Base-by-base conservation (phyloP, 2,329 filamentous ascomycete genomes). In the Pestalotiopsis sp. region DNA sequence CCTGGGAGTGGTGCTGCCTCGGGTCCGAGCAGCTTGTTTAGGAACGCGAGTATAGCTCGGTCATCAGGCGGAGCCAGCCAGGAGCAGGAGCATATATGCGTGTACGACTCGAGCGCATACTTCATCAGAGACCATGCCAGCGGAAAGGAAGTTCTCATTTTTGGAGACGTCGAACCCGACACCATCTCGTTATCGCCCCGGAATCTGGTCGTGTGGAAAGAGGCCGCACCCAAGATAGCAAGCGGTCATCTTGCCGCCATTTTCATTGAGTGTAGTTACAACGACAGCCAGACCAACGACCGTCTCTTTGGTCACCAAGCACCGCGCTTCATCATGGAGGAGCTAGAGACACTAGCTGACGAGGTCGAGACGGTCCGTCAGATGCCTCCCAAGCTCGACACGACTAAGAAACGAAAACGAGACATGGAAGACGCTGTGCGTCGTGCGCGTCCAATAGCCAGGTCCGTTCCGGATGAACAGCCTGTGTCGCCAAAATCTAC, bases 221-320 rank as follows among this genome's bases (percentile, higher is more conserved):
- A 96, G 75, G 95, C 95, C 0, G 95, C 95, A 0, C 92, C 92
- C 9, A 97, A 97, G 77, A 90, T 99, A 31, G 92, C 86, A 0
- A 82, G 85, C 0, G 93, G 93, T 1, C 85, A 87, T 3, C 85
- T 99, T 0, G 87, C 86, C 0, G 95, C 92, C 12, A 92, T 99
- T 13, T 95, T 98, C 76, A 97, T 99, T 74, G 96, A 99, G 83
- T 98, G 95, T 79, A 97, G 93, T 70, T 99, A 95, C 79, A 92
- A 94, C 70, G 92, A 98, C 78, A 88, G 88, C 7, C 92, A 94
- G 74, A 86, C 89, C 25, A 91, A 96, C 69, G 90, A 92, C 64
- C 88, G 91, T 0, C 85, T 99, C 0, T 99, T 94, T 72, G 96
- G 96, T 0, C 96, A 99, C 74, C 84, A 99, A 14, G 93, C 93